Evolutionary conservation across 108 stramenopile genomes (phyloP), one percentile per base, ranked within the genome.

Genomic region (Cyclotella kingstonii): DNA sequence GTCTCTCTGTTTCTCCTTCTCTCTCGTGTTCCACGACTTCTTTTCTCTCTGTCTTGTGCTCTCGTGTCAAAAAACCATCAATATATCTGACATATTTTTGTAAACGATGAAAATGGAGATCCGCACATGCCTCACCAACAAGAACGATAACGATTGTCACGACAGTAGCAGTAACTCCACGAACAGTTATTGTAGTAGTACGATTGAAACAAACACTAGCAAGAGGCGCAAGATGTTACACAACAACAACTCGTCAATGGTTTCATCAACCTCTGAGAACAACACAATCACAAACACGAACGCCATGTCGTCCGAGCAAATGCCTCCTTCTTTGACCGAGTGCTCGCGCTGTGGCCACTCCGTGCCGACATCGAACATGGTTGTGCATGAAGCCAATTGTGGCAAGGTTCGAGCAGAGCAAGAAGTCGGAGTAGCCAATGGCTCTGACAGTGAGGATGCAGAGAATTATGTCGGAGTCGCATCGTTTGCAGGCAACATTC

Each of bases 371-470:
- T 36, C 67, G 1, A 68, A 68, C 44, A 5, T 55, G 5, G 21
- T 59, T 1, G 19, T 68, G 5, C 67, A 68, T 30, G 57, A 68
- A 12, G 57, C 34, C 23, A 59, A 49, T 26, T 68, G 67, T 28
- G n/a, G 42, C 15, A 26, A 33, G 49, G 9, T 26, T 27, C 18
- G 39, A 11, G 21, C 39, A 27, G 17, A 40, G n/a, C 5, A 9
- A 14, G 2, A 36, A 23, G 6, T 18, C 3, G 6, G 49, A 50
- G 10, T 12, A 27, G 12, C 19, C 25, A 4, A 27, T 50, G 39
- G 4, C 2, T 40, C 15, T 15, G 39, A 14, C 14, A 40, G 2
- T 4, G 39, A 14, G 15, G 3, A 40, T 3, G 14, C 39, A 2
- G 49, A 23, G 15, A 35, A 53, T 10, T 18, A 36, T 11, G 12